A percentile compares a stretch with the other conserved stretches of the same genome.
Evolutionary conservation across 805 yeast species (phyloP).

Genomic region (Sugiyamaella valdiviana): DNA sequence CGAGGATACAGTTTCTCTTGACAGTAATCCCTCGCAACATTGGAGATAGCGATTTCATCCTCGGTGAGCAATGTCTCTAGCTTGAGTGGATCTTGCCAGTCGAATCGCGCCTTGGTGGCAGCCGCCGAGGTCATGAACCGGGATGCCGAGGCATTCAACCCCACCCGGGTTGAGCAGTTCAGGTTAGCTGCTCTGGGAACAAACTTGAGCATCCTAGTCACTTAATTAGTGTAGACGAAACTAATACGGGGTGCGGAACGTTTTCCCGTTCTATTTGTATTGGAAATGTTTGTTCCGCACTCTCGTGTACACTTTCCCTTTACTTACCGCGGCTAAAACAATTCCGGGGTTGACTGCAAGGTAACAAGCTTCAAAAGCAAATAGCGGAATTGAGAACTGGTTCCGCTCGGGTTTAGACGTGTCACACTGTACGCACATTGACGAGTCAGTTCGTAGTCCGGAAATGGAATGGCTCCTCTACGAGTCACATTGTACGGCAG

Average conservation of each 20-base stretch:
- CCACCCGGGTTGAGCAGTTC: no score
- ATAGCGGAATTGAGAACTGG: neutral
- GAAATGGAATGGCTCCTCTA: no score
- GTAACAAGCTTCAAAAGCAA: no score
- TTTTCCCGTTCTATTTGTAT: neutral
- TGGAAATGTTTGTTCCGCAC: neutral
- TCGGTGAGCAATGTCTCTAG: slow-evolving; percentile 34
- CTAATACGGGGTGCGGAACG: no score
- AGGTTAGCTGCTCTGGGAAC: neutral
- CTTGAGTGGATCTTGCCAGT: slow-evolving; percentile 37
- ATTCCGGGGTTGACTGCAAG: neutral
- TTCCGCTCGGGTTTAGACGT: no score
- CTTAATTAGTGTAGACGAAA: no score
- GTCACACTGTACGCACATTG: no score
- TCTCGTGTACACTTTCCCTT: neutral
- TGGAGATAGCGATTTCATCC: slow-evolving; percentile 34
- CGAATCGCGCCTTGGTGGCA: slow-evolving; percentile 20
- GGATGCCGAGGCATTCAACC: no score
- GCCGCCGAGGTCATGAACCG: neutral
- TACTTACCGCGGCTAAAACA: neutral
- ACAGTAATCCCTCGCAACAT: slow-evolving; percentile 34
- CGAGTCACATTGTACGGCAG: no score
- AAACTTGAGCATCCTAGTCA: neutral
- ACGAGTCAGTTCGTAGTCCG: no score
- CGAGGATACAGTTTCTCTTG: slow-evolving; percentile 35